These are phyloP conservation scores for Spathaspora arborariae DNA, from an alignment of 805 yeast genomes.

Conservation along the genomic window DNA sequence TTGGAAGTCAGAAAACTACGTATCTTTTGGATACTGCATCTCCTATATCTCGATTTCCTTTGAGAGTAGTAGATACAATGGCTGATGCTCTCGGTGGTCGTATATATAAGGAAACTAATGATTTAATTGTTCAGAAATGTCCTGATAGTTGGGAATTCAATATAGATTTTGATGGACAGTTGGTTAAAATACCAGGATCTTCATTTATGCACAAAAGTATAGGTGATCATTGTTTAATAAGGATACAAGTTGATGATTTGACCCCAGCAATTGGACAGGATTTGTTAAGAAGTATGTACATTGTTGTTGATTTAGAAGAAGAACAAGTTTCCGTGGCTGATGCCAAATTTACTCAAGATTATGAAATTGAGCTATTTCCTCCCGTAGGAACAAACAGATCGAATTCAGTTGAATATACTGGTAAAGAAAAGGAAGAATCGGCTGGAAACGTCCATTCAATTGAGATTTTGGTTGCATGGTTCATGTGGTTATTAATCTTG, in stretches of 20 bases:
- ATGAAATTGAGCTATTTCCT: background rate
- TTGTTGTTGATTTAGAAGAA: background rate
- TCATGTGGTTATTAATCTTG: background rate
- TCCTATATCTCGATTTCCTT: background rate
- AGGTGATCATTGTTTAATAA: constrained; percentile 1
- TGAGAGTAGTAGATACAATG: background rate
- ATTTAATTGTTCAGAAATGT: background rate
- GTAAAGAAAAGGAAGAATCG: background rate
- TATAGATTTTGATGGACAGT: background rate
- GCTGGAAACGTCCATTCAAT: background rate
- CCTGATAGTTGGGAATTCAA: background rate
- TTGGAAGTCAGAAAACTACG: background rate
- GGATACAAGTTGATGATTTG: constrained; percentile 24
- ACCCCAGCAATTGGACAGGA: background rate
- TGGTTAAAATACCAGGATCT: background rate
- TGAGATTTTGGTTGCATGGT: background rate
- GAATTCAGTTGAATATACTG: background rate
- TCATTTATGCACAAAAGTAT: background rate
- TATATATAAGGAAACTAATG: background rate
- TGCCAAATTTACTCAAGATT: background rate
- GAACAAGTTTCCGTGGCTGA: background rate
- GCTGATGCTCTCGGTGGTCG: background rate
- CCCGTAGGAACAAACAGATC: background rate
- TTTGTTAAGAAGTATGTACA: background rate
- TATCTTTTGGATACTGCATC: background rate